Evolutionary conservation across 139 green algal genomes (phyloP).

Genomic region (Chlorella sp.): DNA sequence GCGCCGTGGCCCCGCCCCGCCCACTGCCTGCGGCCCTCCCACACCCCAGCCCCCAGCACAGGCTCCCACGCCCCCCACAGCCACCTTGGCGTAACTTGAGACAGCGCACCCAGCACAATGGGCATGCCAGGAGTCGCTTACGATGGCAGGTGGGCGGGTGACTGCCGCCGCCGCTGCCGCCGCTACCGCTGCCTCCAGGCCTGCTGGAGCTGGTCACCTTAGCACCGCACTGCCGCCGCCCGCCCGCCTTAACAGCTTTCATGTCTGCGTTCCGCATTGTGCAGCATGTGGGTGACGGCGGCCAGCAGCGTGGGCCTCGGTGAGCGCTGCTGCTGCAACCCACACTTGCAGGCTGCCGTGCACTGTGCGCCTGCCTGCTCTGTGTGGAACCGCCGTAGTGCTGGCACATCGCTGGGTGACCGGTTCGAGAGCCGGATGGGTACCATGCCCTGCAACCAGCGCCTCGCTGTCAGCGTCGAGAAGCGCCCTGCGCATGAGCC

Average conservation of each 20-base stretch:
- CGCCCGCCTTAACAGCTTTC: no score
- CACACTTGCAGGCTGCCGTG: not conserved
- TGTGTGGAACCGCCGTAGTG: not conserved
- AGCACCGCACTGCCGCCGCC: no score
- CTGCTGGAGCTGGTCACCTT: no score
- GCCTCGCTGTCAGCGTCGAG: not conserved
- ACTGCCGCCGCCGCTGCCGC: not conserved
- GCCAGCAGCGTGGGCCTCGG: constrained; percentile 36
- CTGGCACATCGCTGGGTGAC: not conserved
- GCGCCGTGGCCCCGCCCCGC: not conserved
- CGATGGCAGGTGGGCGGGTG: constrained; percentile 3
- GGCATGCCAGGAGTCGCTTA: constrained; percentile 32
- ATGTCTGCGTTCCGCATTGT: not conserved
- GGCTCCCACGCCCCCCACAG: not conserved
- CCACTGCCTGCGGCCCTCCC: not conserved
- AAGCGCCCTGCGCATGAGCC: no score
- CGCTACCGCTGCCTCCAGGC: not conserved
- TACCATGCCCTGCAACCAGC: not conserved
- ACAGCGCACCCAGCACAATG: not conserved
- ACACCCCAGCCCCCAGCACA: not conserved
- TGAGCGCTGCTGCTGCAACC: not conserved
- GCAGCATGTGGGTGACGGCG: constrained; percentile 42
- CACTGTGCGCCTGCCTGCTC: not conserved
- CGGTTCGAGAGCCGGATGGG: not conserved
- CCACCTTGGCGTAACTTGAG: no score